These are phyloP conservation scores for Ascochyta lentis DNA, from an alignment of 2,329 filamentous ascomycete genomes.

Conservation along the genomic window DNA sequence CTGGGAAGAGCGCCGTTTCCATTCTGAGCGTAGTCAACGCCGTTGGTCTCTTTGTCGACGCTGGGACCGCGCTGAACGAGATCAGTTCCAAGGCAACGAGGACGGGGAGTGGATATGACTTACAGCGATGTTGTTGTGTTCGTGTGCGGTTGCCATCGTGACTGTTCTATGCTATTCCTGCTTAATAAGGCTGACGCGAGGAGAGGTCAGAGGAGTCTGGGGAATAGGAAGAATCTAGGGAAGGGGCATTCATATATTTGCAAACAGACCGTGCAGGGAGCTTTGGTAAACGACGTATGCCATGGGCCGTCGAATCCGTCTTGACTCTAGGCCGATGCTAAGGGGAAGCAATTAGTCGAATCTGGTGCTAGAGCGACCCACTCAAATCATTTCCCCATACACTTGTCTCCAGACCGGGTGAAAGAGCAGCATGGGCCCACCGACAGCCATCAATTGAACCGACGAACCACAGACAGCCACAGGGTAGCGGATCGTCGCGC, in stretches of 20 bases:
- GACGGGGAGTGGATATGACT: conserved; percentile 3
- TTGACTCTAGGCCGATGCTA: conserved; percentile 29
- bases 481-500: conserved; percentile 38
- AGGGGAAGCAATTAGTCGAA: conserved; percentile 39
- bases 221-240: conserved; percentile 39
- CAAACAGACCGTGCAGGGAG: conserved; percentile 32
- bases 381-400: conserved; percentile 39
- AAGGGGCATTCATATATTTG: conserved; percentile 43
- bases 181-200: conserved; percentile 1
- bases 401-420: conserved; percentile 43
- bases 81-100: conserved; percentile 12
- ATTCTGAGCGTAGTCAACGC: conserved; percentile 51
- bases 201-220: conserved; percentile 27
- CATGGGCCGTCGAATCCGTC: conserved; percentile 37
- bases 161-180: conserved; percentile 5
- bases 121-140: conserved; percentile 46
- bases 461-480: conserved; percentile 34
- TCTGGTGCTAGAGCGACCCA: conserved; percentile 38
- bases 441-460: conserved; percentile 35
- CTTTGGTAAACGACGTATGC: conserved; percentile 40
- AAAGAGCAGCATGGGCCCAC: conserved; percentile 34
- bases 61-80: conserved; percentile 29
- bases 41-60: conserved; percentile 41
- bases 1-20: conserved; percentile 30
- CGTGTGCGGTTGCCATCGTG: conserved; percentile 53